Percentiles rank a stretch among this genome's conserved stretches.
Evolutionary conservation across 371 early-diverging fungal genomes (phyloP).

Genomic region (Apophysomyces variabilis): DNA sequence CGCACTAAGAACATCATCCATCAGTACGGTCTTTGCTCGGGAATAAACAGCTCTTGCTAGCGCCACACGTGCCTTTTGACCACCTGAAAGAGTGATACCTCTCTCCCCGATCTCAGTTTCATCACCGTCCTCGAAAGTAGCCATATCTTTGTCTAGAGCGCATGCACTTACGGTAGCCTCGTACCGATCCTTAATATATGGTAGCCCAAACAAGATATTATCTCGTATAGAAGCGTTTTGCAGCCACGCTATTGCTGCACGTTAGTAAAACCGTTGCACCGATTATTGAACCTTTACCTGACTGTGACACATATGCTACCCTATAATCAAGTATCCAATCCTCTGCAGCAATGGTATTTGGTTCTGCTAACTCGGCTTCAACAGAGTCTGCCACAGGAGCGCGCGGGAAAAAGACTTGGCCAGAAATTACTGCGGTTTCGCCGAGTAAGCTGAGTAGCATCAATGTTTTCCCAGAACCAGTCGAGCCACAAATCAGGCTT

Average conservation of each 20-base stretch:
- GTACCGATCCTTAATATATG: constrained; percentile 48
- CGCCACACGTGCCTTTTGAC: constrained; percentile 81
- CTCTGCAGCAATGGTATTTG: constrained; percentile 18
- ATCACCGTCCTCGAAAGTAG: constrained; percentile 81
- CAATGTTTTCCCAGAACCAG: constrained; percentile 72
- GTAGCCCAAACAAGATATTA: constrained; percentile 61
- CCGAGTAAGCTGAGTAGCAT: constrained; percentile 71
- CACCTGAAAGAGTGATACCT: constrained; percentile 78
- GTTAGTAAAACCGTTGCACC: not conserved
- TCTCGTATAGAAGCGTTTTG: constrained; percentile 80
- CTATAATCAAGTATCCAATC: constrained; percentile 36
- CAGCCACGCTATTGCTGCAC: constrained; percentile 69
- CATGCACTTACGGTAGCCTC: constrained; percentile 67
- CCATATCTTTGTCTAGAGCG: constrained; percentile 56
- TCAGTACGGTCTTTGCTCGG: constrained; percentile 68
- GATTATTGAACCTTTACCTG: constrained; percentile 19
- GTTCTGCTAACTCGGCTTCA: constrained; percentile 14
- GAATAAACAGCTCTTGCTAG: constrained; percentile 88
- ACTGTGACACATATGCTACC: constrained; percentile 41
- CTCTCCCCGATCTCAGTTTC: constrained; percentile 93
- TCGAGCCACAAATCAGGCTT: constrained; percentile 64
- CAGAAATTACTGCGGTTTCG: constrained; percentile 50
- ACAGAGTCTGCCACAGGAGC: constrained; percentile 37
- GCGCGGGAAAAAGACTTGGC: constrained; percentile 50
- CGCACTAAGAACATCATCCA: constrained; percentile 88